Base-by-base conservation (phyloP, 2,329 filamentous ascomycete species). In the Apiospora hydei region DNA sequence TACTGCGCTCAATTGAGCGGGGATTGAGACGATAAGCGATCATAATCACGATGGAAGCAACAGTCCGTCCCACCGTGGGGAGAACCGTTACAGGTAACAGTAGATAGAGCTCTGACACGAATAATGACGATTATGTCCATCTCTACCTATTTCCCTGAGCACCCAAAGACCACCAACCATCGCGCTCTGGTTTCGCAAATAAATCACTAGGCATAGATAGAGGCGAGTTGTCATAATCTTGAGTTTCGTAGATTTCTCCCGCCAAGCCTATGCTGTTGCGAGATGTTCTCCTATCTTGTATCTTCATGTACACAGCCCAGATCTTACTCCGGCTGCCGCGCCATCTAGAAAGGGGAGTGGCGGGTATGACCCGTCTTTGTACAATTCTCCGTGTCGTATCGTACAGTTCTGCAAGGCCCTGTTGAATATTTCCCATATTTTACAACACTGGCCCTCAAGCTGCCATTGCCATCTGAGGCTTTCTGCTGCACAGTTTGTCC, bases 91-190 rank as follows among this genome's bases (percentile, higher is more conserved):
- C 53, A 61, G 53, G 41, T n/a, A 64, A 41, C 57, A 41, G 34
- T 34, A 64, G 57, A 41, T 41, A 41, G 57, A 64, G 34, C 57
- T 64, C 16, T 57, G 51, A 41, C 30, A 64, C 34, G 57, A 64
- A 64, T 64, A 18, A 64, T 64, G 57, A 64, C 53, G 53, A 61
- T 1, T n/a, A 64, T 41, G 10, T 21, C 34, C 34, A 41, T n/a
- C 2, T 41, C 30, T 41, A 47, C 16, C 18, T 7, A n/a, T 7
- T 10, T n/a, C 21, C 21, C 8, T 49, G 21, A 49, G 4, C 10
- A n/a, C 8, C 21, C 18, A 3, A n/a, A n/a, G 18, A 6, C n/a
- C 46, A 49, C 8, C 21, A 8, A 49, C 8, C 21, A 8, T 11
- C 7, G 18, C 6, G 21, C 21, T 49, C 8, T 8, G 7, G 46